Evolutionary conservation across 768 basidiomycete species (phyloP), one percentile per base, ranked within the genome.

Genomic region (Leccinellum albellum): DNA sequence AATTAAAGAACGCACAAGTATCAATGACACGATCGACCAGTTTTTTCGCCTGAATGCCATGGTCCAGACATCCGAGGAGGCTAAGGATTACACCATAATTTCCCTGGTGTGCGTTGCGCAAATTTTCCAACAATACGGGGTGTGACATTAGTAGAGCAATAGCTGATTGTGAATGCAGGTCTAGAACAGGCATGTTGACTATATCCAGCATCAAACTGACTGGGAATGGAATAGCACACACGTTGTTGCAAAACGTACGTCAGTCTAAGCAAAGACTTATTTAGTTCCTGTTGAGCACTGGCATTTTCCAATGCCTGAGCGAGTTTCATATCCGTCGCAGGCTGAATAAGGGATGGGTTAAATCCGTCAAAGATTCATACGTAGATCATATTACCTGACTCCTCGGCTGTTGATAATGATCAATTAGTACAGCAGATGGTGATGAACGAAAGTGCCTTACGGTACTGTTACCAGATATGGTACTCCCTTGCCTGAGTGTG

Each of bases 1-100:
- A 24, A 56, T 46, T 26, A 33, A 56, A 46, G 40, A 20, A 73
- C 82, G 31, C 57, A 80, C 78, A 76, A 50, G 85, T 79, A 68
- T 99, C 95, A 54, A 98, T 88, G 56, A 97, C 83, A 13, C 85
- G 81, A 73, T 99, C 97, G 0, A 95, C 95, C 2, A 98, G 79
- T 54, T 78, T 84, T 77, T 99, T 99, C n/a, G 87, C 82, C 62
- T 83, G 82, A 32, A 86, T 72, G 0, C 97, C 97, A 53, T 88
- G 80, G 62, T 98, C 97, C 48, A 99, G 74, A 63, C 88, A 94
- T n/a, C 95, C 95, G 6, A 98, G 78, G 47, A 99, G 79, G 66
- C 92, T 93, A 29, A 98, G 82, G 40, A 99, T 87, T 42, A 95
- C 77, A 50, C 93, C 86, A 68, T 97, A 99, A 62, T 89, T 94